Conservation (phyloP, 1,139 yeast species). For the Scheffersomyces illinoinensis region DNA sequence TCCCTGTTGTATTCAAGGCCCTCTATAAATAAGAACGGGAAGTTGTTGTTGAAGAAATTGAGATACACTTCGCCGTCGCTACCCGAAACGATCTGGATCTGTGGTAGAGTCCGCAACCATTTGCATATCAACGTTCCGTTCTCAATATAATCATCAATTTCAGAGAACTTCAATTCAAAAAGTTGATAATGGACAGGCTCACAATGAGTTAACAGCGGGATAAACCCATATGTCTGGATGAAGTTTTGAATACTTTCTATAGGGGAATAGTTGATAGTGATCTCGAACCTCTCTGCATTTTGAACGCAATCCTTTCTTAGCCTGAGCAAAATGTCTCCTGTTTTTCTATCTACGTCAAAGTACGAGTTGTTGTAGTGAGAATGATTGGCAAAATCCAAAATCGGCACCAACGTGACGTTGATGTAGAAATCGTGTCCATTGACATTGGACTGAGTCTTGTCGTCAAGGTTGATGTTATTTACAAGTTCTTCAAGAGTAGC, state of each 20-base stretch:
- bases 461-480: not conserved
- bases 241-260: constrained; percentile 48
- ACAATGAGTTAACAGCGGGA: constrained; percentile 29
- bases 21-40: constrained; percentile 17
- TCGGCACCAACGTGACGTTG: constrained; percentile 61
- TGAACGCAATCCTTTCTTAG: constrained; percentile 17
- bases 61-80: constrained; percentile 5
- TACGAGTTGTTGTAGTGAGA: constrained; percentile 46
- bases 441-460: not conserved
- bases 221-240: constrained; percentile 59
- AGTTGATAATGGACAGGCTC: constrained; percentile 8
- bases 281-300: constrained; percentile 24
- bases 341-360: constrained; percentile 59
- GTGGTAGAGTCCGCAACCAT: constrained; percentile 21
- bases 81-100: constrained; percentile 9
- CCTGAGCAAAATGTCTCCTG: constrained; percentile 47
- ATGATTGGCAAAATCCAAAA: constrained; percentile 70
- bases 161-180: constrained; percentile 8
- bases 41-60: constrained; percentile 10
- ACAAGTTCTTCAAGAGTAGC: not conserved
- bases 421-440: constrained; percentile 41
- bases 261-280: constrained; percentile 52
- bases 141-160: constrained; percentile 3
- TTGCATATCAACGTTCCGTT: constrained; percentile 10
- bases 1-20: constrained; percentile 16